Base-by-base conservation (phyloP, 371 early-diverging fungal genomes). In the Mortierella polycephala region DNA sequence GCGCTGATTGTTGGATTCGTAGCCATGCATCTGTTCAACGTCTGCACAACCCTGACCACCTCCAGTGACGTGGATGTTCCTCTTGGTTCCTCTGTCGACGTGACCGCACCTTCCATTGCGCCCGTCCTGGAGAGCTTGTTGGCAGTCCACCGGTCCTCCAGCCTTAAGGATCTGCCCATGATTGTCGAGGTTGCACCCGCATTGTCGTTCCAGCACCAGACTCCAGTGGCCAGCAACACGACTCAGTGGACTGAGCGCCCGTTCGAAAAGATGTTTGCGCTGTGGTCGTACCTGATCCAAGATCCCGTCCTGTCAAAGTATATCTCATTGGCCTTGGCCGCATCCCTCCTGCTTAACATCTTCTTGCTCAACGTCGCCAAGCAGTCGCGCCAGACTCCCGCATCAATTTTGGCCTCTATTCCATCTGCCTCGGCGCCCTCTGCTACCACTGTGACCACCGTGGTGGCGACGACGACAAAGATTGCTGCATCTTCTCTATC, bases 11-110 rank as follows among this genome's bases (percentile, higher is more conserved):
- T 88, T 41, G 90, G 89, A 3, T 92, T 95, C 82, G 84, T 94
- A 20, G 88, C 87, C 14, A 86, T 91, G 83, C 93, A 95, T 76
- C 79, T 92, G 40, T 86, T 93, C 75, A 91, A 90, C 63, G 81
- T 92, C 41, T 89, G 90, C 68, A 88, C 89, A n/a, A 85, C 91
- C n/a, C 83, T 91, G 57, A 83, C 84, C 58, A 64, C 79, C 30
- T 37, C 72, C 3, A 55, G 49, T 44, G 42, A 20, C 10, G 60
- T 45, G 12, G 62, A 67, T n/a, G 13, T 50, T 7, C 40, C 67
- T 12, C 13, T 45, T 18, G 71, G 70, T 10, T 75, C 71, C 9
- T 62, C 71, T 3, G 85, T 87, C 21, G 83, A 85, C 57, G 80
- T 88, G 40, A 61, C 59, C 42, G 83, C 81, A 30, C 76, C 85